These are phyloP conservation scores for Ustilago sp. DNA, from an alignment of 1,284 basidiomycete species.

Conservation along the genomic window DNA sequence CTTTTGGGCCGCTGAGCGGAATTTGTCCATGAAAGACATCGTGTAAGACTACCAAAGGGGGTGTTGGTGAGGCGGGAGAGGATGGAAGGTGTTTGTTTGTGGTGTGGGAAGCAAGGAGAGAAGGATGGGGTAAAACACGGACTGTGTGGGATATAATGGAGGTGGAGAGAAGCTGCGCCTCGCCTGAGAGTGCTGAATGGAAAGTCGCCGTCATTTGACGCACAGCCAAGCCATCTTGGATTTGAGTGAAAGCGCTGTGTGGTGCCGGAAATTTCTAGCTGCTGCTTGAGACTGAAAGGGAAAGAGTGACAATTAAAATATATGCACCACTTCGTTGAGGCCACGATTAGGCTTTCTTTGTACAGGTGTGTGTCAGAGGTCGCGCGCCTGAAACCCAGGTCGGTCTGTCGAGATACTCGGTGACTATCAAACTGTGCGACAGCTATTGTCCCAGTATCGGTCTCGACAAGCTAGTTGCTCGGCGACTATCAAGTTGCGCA, in stretches of 20 bases:
- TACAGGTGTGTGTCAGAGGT: too few relatives aligned
- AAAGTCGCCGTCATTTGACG: background rate
- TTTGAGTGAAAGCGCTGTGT: background rate
- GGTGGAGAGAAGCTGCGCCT: background rate
- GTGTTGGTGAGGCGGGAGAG: background rate
- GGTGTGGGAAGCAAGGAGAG: background rate
- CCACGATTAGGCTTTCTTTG: too few relatives aligned
- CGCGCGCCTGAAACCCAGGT: too few relatives aligned
- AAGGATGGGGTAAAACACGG: background rate
- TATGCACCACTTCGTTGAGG: too few relatives aligned
- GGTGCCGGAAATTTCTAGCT: background rate
- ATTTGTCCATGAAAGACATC: slow-evolving; percentile 80
- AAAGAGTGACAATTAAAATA: too few relatives aligned
- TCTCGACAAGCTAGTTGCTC: too few relatives aligned
- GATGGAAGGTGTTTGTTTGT: background rate
- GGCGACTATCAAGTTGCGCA: too few relatives aligned
- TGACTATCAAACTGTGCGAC: too few relatives aligned
- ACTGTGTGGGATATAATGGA: background rate
- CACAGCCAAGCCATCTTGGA: background rate
- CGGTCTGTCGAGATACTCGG: too few relatives aligned
- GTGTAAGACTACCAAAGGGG: background rate
- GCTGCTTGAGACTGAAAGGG: too few relatives aligned
- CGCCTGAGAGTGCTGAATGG: too few relatives aligned
- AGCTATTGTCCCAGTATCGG: too few relatives aligned
- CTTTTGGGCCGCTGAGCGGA: slow-evolving; percentile 82